These are phyloP conservation scores for Penicillium sp. DNA, from an alignment of 2,329 filamentous ascomycete species.

Conservation along the genomic window DNA sequence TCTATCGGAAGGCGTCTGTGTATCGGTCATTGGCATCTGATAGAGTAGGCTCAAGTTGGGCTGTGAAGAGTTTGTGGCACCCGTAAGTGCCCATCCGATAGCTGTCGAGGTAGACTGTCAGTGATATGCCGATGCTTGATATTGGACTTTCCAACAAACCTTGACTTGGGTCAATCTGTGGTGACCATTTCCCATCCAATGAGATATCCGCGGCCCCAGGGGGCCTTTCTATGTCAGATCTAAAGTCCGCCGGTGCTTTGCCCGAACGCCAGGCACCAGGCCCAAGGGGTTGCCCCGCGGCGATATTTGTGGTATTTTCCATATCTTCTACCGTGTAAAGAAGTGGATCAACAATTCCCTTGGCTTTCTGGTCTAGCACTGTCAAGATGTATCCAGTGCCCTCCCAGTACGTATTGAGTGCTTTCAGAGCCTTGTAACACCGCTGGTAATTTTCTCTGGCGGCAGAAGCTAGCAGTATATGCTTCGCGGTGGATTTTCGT, in stretches of 20 bases:
- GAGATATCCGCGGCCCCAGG: conserved; percentile 29
- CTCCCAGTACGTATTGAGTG: conserved; percentile 81
- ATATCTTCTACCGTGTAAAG: conserved; percentile 71
- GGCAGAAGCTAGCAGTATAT: conserved; percentile 74
- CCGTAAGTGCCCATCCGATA: conserved; percentile 84
- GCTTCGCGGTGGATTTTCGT: conserved; percentile 53
- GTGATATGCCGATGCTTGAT: conserved; percentile 12
- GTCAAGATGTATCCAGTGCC: conserved; percentile 84
- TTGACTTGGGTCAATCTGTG: conserved; percentile 52
- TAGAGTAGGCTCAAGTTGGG: conserved; percentile 82
- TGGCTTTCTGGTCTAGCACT: conserved; percentile 80
- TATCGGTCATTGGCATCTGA: conserved; percentile 53
- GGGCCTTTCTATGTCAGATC: conserved; percentile 19
- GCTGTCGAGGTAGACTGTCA: conserved; percentile 50
- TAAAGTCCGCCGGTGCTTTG: conserved; percentile 34
- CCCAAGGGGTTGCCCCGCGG: conserved; percentile 52
- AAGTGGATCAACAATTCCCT: conserved; percentile 76
- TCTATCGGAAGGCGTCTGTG: conserved; percentile 25
- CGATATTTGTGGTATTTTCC: conserved; percentile 63
- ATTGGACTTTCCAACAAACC: conserved; percentile 35
- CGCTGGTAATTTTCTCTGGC: conserved; percentile 84
- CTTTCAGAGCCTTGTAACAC: conserved; percentile 79
- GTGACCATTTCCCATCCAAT: conserved; percentile 41
- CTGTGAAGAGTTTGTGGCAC: conserved; percentile 80
- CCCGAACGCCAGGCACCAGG: conserved; percentile 51